Evolutionary conservation across 2,329 filamentous ascomycete species (phyloP).

Genomic region (Xylaria sp.): DNA sequence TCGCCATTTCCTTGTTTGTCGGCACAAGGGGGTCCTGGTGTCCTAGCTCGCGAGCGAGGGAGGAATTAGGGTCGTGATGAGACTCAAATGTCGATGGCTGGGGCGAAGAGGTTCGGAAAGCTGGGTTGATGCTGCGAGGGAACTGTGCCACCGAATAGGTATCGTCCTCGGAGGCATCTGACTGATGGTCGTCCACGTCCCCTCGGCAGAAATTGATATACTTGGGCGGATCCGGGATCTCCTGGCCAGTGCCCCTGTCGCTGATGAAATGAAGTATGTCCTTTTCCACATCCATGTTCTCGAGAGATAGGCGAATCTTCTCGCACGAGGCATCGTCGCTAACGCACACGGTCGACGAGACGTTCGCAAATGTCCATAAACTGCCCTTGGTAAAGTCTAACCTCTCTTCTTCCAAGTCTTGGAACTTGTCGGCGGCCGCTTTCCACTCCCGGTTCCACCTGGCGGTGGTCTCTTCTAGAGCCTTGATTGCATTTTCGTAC

Average conservation of each 20-base stretch:
- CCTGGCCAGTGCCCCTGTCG: slow-evolving; percentile 88
- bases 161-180: slow-evolving; percentile 77
- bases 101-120: slow-evolving; percentile 93
- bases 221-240: slow-evolving; percentile 94
- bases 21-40: slow-evolving; percentile 54
- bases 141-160: slow-evolving; percentile 96
- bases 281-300: slow-evolving; percentile 95
- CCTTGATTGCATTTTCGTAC: slow-evolving; percentile 91
- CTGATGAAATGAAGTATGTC: slow-evolving; percentile 90
- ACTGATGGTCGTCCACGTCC: slow-evolving; percentile 77
- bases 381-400: slow-evolving; percentile 98
- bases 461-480: slow-evolving; percentile 90
- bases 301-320: slow-evolving; percentile 89
- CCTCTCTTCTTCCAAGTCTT: slow-evolving; percentile 96
- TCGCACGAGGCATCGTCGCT: slow-evolving; percentile 97
- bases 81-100: slow-evolving; percentile 92
- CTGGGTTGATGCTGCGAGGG: slow-evolving; percentile 90
- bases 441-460: slow-evolving; percentile 99
- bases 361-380: slow-evolving; percentile 96
- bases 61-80: slow-evolving; percentile 82
- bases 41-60: slow-evolving; percentile 69
- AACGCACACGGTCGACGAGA: slow-evolving; percentile 95
- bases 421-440: slow-evolving; percentile 96
- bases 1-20: slow-evolving; percentile 52
- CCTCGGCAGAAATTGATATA: slow-evolving; percentile 99